Base-by-base conservation (phyloP, 2,329 filamentous ascomycete genomes). In the Paraconiothyrium brasiliense region DNA sequence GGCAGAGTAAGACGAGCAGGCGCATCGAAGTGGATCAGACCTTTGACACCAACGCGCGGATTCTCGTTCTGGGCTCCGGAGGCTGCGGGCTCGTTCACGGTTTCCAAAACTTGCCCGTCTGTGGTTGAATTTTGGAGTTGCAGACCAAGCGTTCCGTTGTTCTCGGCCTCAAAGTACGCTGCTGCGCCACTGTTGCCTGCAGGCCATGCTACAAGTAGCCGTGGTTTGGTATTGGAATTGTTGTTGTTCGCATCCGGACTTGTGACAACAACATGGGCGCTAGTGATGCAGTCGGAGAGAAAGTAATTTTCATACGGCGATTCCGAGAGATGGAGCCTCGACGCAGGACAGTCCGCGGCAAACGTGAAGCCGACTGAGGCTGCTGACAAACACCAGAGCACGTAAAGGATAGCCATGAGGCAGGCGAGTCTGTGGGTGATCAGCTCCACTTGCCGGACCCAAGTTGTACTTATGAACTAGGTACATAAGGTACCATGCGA, bases 231-330 rank as follows among this genome's bases (percentile, higher is more conserved):
- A 37, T 87, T 78, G 1, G 78, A 82, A 1, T 88, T 76, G 66
- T 89, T 82, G 59, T 89, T 82, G 58, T 84, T 87, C 20, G 54
- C 54, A 16, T 83, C 80, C 1, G 88, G 87, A 61, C 82, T 88
- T 0, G 87, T 90, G 0, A 90, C 78, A 0, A 90, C 84, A 0
- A 87, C 85, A 65, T 90, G 88, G 5, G 83, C 82, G 37, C 85
- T 83, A 1, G 83, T 81, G 63, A 88, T 82, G 72, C 87, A 90
- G 69, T 90, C 87, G 0, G 87, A 89, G 66, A 88, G 87, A 76
- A 90, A 89, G 75, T 87, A 89, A 68, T 90, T 89, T 43, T 87
- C 81, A 62, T 89, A 89, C 0, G 87, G 87, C 1, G 84, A 82
- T 64, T 88, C 86, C 35, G 80, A 84, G 2, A 88, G 77, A 61